Evolutionary conservation across 768 basidiomycete species (phyloP), one percentile per base, ranked within the genome.

Genomic region (Collybia mongolica): DNA sequence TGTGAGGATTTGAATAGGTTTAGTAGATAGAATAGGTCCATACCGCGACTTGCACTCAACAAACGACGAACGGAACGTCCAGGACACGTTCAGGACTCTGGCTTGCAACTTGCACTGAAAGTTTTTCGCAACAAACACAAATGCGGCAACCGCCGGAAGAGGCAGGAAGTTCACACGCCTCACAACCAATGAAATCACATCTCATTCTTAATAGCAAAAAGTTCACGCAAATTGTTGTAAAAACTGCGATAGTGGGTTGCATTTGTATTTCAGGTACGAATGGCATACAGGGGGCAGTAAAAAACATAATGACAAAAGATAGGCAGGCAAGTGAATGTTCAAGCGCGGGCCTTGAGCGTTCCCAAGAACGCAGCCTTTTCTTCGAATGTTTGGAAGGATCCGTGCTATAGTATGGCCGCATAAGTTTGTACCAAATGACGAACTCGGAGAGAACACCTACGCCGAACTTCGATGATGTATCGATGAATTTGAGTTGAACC

Each of bases 401-500:
- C 94, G 66, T 97, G 95, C 90, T 91, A 57, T 18, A 61, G 42
- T 54, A 37, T 45, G 38, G 46, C n/a, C 42, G 8, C n/a, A 40
- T 18, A 23, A 54, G 36, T 55, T 42, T 29, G 52, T 41, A 37
- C 26, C 7, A 37, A 43, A 15, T 14, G 7, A 7, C 8, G 5
- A 19, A 44, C 4, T 46, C 5, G 39, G 37, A 11, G 49, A 41
- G 14, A 46, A 23, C 15, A 80, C 87, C 59, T 83, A 91, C 90
- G 61, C 95, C 93, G 74, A 93, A 94, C 74, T 97, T 97, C 72
- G 92, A 95, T 38, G 93, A 91, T 28, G 96, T 98, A 67, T 96
- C 94, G 82, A 98, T 96, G 79, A 95, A 98, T 75, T 96, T 98
- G 82, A 97, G 89, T 54, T 88, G 82, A 54, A 97, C 90, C 79